Evolutionary conservation across 75 land plant genomes (phyloP).

Genomic region (Pinus albicaulis): DNA sequence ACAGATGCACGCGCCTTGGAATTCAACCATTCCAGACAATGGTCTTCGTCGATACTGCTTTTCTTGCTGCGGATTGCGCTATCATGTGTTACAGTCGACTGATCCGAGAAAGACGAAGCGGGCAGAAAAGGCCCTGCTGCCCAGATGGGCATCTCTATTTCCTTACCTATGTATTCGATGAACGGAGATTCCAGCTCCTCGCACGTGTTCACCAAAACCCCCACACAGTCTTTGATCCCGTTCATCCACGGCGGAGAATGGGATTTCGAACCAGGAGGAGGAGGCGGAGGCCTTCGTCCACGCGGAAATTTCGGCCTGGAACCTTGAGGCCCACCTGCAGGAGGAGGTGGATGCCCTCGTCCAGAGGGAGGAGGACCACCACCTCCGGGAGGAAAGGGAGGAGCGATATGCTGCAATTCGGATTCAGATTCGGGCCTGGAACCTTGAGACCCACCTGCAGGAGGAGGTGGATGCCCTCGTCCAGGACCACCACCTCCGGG

Average conservation of each 20-base stretch:
- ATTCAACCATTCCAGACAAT: constrained; percentile 27
- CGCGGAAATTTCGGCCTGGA: neutral
- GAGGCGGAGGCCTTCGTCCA: constrained; percentile 10
- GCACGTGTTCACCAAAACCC: constrained; percentile 34
- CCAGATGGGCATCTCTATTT: constrained; percentile 28
- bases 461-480: constrained; percentile 8
- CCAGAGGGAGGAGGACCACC: constrained; percentile 3
- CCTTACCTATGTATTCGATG: constrained; percentile 21
- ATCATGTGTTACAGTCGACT: constrained; percentile 21
- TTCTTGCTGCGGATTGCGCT: constrained; percentile 13
- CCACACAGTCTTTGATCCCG: constrained; percentile 13
- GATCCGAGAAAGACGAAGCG: constrained; percentile 2
- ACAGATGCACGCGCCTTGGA: constrained; percentile 24
- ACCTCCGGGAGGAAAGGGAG: neutral
- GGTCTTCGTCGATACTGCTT: constrained; percentile 6
- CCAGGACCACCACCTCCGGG: neutral
- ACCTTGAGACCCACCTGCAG: neutral
- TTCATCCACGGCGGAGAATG: constrained; percentile 10
- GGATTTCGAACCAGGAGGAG: neutral
- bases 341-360: constrained; percentile 8
- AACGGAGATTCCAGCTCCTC: constrained; percentile 45
- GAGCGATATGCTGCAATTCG: neutral
- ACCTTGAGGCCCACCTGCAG: neutral
- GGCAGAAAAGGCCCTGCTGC: constrained; percentile 49
- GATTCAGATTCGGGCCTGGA: too few species aligned